phyloP scores from a whole-genome alignment of 225 moss, liverwort and hornwort genomes.

The Marchantia paleacea region DNA sequence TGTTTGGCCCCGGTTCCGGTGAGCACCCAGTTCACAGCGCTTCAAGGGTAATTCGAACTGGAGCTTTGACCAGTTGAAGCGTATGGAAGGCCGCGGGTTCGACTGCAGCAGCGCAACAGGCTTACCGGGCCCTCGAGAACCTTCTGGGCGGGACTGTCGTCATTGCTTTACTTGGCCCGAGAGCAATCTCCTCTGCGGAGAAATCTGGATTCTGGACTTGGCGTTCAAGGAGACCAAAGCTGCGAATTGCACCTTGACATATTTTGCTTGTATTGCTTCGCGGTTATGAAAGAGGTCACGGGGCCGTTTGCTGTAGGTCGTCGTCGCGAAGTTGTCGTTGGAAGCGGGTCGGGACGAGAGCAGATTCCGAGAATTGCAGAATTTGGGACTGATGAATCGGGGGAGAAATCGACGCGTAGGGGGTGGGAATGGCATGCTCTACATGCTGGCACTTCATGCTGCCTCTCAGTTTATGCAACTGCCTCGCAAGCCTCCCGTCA shows the following conservation, averaged over 20 bases:
- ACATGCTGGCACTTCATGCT: conserved; percentile 73
- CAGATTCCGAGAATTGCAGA: neutral
- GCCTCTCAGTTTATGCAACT: conserved; percentile 71
- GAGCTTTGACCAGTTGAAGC: no score
- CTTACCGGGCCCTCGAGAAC: neutral
- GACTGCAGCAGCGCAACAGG: no score
- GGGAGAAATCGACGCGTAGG: conserved; percentile 26
- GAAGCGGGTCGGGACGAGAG: neutral
- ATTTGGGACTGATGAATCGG: conserved; percentile 34
- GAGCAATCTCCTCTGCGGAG: neutral
- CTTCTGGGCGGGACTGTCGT: neutral
- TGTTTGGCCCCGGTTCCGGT: neutral
- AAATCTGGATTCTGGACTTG: neutral
- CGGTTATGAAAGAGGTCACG: no score
- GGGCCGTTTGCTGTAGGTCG: no score
- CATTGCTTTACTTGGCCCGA: neutral
- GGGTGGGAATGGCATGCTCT: conserved; percentile 74
- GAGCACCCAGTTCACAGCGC: neutral
- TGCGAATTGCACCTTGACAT: no score
- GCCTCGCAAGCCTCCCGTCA: conserved; percentile 77
- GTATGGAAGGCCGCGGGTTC: no score
- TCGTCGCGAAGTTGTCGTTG: no score
- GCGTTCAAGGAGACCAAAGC: no score
- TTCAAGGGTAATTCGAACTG: neutral
- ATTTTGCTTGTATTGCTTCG: no score